A percentile compares a stretch with the other conserved stretches of the same genome.
phyloP scores from a whole-genome alignment of 495 filamentous ascomycete genomes.

The Hypoxylon intermedium region DNA sequence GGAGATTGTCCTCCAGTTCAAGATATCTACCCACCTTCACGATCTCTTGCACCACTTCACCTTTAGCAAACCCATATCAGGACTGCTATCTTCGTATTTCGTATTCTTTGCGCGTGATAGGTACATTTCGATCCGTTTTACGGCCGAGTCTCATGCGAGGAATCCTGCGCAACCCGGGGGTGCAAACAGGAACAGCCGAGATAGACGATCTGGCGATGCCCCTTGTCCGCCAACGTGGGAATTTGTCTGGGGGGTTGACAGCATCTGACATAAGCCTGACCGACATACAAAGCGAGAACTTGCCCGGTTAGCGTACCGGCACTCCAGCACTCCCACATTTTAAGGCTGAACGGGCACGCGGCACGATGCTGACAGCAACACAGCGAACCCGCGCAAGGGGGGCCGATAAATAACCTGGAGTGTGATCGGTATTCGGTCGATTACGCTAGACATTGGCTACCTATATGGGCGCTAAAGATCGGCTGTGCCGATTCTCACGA shows the following conservation, averaged over 20 bases:
- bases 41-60: too few species aligned
- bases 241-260: not conserved
- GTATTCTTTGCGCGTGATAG: not conserved
- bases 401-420: slow-evolving; percentile 3
- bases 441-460: not conserved
- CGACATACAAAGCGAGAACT: too few species aligned
- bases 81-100: not conserved
- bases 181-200: not conserved
- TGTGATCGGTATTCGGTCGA: not conserved
- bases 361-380: not conserved
- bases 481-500: slow-evolving; percentile 1
- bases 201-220: too few species aligned
- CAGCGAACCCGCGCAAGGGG: not conserved
- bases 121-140: not conserved
- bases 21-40: too few species aligned
- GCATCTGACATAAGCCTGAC: slow-evolving; percentile 30
- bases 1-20: too few species aligned
- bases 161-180: not conserved
- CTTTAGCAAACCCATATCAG: too few species aligned
- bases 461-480: slow-evolving; percentile 1
- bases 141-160: not conserved
- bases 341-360: slow-evolving; percentile 28
- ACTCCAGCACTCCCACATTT: slow-evolving; percentile 18
- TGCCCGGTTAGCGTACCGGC: not conserved
- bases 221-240: slow-evolving; percentile 7